Percentiles rank a stretch among this genome's conserved stretches.
These are phyloP conservation scores for Aschersonia sp. DNA, from an alignment of 2,329 filamentous ascomycete species.

Conservation along the genomic window DNA sequence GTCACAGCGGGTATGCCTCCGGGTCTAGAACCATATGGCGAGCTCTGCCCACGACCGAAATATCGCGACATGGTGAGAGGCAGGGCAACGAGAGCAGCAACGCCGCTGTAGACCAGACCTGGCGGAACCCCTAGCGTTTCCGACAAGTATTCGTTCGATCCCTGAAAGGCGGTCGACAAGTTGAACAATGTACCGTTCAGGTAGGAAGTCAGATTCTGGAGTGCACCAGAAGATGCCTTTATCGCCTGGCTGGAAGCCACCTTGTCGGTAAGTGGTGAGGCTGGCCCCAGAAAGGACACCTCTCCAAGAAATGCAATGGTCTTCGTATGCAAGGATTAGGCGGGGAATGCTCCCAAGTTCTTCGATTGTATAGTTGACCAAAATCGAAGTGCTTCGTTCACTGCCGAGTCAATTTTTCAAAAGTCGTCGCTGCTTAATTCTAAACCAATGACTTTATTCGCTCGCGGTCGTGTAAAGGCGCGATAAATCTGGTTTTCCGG, in stretches of 20 bases:
- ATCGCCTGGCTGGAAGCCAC: constrained; percentile 45
- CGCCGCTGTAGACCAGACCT: constrained; percentile 32
- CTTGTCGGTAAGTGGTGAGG: constrained; percentile 30
- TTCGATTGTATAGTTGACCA: too few relatives aligned
- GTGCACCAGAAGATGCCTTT: constrained; percentile 48
- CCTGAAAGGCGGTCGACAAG: constrained; percentile 30
- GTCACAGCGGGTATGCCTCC: constrained; percentile 46
- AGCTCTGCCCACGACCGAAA: constrained; percentile 30
- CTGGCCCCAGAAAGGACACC: constrained; percentile 21
- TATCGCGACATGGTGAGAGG: constrained; percentile 40
- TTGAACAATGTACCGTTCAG: constrained; percentile 36
- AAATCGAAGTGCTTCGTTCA: too few relatives aligned
- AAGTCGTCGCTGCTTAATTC: not conserved
- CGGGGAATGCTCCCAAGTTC: too few relatives aligned
- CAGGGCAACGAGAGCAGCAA: constrained; percentile 32
- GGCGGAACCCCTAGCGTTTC: constrained; percentile 34
- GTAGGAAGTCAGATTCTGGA: constrained; percentile 45
- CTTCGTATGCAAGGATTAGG: not conserved
- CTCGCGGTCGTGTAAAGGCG: too few relatives aligned
- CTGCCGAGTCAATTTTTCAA: not conserved
- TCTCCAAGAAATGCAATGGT: not conserved
- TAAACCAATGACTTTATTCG: too few relatives aligned
- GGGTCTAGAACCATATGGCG: constrained; percentile 33
- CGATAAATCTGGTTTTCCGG: too few relatives aligned
- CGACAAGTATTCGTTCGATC: constrained; percentile 36